A percentile compares a stretch with the other conserved stretches of the same genome.
phyloP scores from a whole-genome alignment of 2,329 filamentous ascomycete species.

The Talaromyces sp. region DNA sequence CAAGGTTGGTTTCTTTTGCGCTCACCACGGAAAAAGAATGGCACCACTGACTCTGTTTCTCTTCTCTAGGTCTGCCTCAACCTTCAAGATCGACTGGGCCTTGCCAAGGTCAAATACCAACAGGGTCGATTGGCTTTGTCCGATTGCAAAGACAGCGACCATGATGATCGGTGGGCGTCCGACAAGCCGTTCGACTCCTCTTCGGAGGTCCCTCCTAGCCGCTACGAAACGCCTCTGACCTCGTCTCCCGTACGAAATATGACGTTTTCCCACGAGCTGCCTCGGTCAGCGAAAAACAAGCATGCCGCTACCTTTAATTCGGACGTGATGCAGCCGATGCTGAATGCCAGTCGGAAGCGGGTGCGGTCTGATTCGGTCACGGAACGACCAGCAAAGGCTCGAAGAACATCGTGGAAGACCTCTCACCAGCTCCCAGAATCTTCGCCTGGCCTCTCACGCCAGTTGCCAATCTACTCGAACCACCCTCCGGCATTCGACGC shows the following conservation, averaged over 20 bases:
- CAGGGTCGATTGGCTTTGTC: constrained; percentile 86
- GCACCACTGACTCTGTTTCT: constrained; percentile 18
- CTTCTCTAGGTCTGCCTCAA: constrained; percentile 75
- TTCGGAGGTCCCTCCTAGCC: constrained; percentile 67
- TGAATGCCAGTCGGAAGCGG: constrained; percentile 59
- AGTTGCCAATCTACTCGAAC: constrained; percentile 69
- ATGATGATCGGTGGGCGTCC: constrained; percentile 63
- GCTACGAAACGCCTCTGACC: constrained; percentile 53
- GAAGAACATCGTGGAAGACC: constrained; percentile 67
- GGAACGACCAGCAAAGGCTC: constrained; percentile 54
- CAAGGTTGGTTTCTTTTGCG: constrained; percentile 8
- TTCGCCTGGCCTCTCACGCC: constrained; percentile 74
- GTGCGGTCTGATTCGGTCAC: constrained; percentile 59
- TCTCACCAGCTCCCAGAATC: constrained; percentile 74
- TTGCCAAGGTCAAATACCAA: constrained; percentile 96
- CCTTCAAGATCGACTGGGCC: constrained; percentile 86
- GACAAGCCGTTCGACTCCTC: constrained; percentile 84
- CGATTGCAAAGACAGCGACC: constrained; percentile 71
- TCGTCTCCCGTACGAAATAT: constrained; percentile 80
- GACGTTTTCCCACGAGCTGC: constrained; percentile 78
- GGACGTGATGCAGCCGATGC: constrained; percentile 38
- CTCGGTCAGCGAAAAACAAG: constrained; percentile 46
- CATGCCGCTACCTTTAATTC: constrained; percentile 41
- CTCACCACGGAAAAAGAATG: background rate
- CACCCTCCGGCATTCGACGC: constrained; percentile 71